phyloP scores from a whole-genome alignment of 345 rosid genomes.

The Pseudoturritis turrita region DNA sequence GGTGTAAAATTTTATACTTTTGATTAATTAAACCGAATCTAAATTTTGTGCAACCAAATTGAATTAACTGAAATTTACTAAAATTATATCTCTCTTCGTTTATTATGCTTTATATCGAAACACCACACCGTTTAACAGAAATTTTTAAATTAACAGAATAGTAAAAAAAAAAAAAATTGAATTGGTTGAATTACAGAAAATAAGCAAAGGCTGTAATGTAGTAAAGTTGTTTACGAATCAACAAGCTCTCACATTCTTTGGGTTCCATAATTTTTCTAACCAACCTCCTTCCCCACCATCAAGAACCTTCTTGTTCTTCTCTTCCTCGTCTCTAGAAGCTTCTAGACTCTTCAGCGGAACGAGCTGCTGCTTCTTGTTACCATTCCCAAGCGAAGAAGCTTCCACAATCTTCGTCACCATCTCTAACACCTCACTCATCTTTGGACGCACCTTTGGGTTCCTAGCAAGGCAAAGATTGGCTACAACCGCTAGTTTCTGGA shows the following conservation, averaged over 20 bases:
- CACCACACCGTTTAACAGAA: background rate
- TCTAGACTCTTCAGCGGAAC: conserved; percentile 37
- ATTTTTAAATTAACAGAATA: background rate
- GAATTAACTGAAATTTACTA: no score
- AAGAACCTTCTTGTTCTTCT: conserved; percentile 33
- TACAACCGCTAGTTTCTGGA: conserved; percentile 51
- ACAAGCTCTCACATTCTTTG: conserved; percentile 42
- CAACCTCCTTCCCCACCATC: conserved; percentile 37
- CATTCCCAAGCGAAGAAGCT: conserved; percentile 23
- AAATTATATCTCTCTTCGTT: no score
- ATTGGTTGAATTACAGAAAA: no score
- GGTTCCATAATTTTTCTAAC: conserved; percentile 39
- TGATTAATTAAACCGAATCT: no score
- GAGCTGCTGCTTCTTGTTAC: conserved; percentile 29
- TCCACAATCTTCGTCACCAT: conserved; percentile 53
- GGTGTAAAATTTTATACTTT: no score
- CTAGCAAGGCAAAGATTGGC: conserved; percentile 70
- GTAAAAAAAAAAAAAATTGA: background rate
- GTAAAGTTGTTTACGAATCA: background rate
- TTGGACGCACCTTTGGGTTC: conserved; percentile 72
- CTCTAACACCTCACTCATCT: conserved; percentile 89
- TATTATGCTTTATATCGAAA: no score
- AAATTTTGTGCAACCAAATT: no score
- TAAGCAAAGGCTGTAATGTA: no score
- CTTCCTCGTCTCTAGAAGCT: conserved; percentile 12